Evolutionary conservation across 129 eudicot genomes (phyloP), one percentile per base, ranked within the genome.

Genomic region (Helichrysum umbraculigerum): DNA sequence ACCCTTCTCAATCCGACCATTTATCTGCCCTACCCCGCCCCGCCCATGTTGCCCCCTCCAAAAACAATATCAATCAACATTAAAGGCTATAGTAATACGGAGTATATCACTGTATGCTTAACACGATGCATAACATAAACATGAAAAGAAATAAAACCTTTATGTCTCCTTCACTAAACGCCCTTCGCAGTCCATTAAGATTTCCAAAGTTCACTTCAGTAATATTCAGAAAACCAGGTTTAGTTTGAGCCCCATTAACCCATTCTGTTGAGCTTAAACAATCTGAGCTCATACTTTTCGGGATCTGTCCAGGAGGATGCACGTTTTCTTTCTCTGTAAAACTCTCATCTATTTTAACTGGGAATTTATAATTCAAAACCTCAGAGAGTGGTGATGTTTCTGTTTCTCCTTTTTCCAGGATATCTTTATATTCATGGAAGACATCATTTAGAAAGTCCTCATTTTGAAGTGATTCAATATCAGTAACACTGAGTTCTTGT

Each of bases 81-180:
- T 39, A 37, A 71, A 32, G 71, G 21, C 39, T 56, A 44, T 21
- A 52, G 17, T 58, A n/a, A 50, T 57, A 25, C 28, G 28, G 1
- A 25, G 28, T 25, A 75, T 51, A 66, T 51, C 72, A n/a, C n/a
- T 8, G 47, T 39, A 28, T 20, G 58, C 11, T n/a, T 10, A 79
- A 66, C 37, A 32, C 22, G 51, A 22, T 5, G 61, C 6, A 58
- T 50, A 72, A 59, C 6, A 58, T 50, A 72, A 59, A 30, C 32
- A 44, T 35, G 44, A 82, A 58, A 32, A 78, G 56, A 66, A 44
- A 79, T 0, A 28, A 63, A 84, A 95, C 99, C 97, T 91, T 87
- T 59, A 95, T 91, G 84, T 95, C 99, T 79, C 99, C 92, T 82
- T 91, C 97, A 74, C 99, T 91, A 79, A 73, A 91, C 20, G 99